These are phyloP conservation scores for Turnera subulata DNA, from an alignment of 345 rosid genomes.

Conservation along the genomic window DNA sequence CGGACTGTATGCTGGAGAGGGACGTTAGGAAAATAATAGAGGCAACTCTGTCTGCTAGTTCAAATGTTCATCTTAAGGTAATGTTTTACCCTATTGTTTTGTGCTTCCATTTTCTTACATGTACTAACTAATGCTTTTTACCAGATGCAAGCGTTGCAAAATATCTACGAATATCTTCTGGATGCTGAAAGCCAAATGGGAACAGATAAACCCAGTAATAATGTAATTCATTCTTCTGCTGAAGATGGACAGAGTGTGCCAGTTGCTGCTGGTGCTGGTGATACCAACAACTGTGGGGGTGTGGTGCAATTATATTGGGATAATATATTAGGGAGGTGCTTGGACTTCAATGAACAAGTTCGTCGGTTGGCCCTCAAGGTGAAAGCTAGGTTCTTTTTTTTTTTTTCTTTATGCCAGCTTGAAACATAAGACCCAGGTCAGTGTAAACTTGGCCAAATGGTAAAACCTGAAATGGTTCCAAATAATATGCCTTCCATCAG, in stretches of 20 bases:
- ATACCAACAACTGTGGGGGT: constrained; percentile 98
- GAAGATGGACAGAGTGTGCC: constrained; percentile 68
- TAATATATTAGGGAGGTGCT: constrained; percentile 75
- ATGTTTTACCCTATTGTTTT: constrained; percentile 8
- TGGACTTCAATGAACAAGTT: constrained; percentile 80
- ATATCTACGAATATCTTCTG: constrained; percentile 90
- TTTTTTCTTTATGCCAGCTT: no score
- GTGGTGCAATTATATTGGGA: constrained; percentile 96
- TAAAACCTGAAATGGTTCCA: no score
- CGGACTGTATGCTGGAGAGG: constrained; percentile 94
- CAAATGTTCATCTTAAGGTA: constrained; percentile 87
- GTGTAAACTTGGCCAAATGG: no score
- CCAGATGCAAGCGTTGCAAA: constrained; percentile 94
- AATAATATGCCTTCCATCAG: no score
- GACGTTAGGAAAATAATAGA: constrained; percentile 83
- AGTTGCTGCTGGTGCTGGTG: constrained; percentile 99
- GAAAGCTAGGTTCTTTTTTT: constrained; percentile 15
- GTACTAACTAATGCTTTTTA: constrained; percentile 28
- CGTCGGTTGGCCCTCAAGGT: constrained; percentile 94
- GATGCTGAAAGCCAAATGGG: constrained; percentile 95
- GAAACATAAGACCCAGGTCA: no score
- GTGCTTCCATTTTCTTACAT: constrained; percentile 6
- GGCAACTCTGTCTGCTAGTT: constrained; percentile 59
- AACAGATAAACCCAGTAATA: constrained; percentile 47
- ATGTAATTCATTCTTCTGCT: constrained; percentile 32